These are phyloP conservation scores for Sarcomyxa edulis DNA, from an alignment of 768 basidiomycete species.

Conservation along the genomic window DNA sequence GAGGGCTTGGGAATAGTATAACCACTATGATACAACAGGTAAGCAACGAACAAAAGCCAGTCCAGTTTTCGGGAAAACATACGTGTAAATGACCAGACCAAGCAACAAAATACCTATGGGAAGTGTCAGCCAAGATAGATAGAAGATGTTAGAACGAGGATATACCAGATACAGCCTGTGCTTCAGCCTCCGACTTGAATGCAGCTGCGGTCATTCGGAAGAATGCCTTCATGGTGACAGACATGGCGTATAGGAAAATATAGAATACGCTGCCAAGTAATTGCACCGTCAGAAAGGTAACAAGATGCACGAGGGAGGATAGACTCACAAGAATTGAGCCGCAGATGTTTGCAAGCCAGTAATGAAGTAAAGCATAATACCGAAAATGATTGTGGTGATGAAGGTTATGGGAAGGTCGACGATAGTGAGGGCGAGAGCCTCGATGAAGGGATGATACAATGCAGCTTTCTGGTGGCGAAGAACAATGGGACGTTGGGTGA, in stretches of 20 bases:
- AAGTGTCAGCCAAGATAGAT: background rate
- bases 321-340: constrained; percentile 48
- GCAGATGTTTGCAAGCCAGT: constrained; percentile 40
- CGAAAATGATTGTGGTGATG: constrained; percentile 25
- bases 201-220: constrained; percentile 53
- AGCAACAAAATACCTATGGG: constrained; percentile 30
- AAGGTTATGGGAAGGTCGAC: constrained; percentile 42
- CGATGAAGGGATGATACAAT: constrained; percentile 46
- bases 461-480: constrained; percentile 37
- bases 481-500: constrained; percentile 40
- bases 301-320: background rate
- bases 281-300: background rate
- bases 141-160: constrained; percentile 6
- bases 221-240: constrained; percentile 58
- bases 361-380: constrained; percentile 42
- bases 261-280: constrained; percentile 33
- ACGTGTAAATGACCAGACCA: constrained; percentile 42
- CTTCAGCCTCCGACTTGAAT: constrained; percentile 40
- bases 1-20: constrained; percentile 45
- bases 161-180: constrained; percentile 42
- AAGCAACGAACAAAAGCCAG: background rate
- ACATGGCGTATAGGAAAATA: constrained; percentile 40
- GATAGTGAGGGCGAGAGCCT: constrained; percentile 37
- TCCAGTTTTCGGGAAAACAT: background rate
- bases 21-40: constrained; percentile 22